A percentile compares a stretch with the other conserved stretches of the same genome.
Evolutionary conservation across 1,139 yeast genomes (phyloP).

Genomic region (Kazachstania sp.): DNA sequence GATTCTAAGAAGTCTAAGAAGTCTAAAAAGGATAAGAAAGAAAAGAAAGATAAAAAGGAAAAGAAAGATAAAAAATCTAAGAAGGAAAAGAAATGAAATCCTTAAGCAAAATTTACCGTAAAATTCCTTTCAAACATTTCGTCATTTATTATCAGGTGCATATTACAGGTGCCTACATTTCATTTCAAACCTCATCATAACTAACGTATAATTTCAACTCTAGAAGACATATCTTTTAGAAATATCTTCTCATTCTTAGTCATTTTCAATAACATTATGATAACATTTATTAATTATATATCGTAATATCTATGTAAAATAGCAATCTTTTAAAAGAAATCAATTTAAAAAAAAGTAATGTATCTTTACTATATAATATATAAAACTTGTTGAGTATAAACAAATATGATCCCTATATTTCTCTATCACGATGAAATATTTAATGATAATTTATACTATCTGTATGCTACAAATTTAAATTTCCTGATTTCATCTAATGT

Average conservation of each 20-base stretch:
- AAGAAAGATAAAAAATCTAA: conserved; percentile 18
- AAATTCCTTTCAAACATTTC: neutral
- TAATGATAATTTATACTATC: no score
- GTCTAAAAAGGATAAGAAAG: conserved; percentile 34
- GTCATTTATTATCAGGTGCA: no score
- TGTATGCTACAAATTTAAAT: neutral
- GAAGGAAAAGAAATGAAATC: conserved; percentile 6
- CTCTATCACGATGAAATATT: neutral
- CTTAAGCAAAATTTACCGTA: neutral
- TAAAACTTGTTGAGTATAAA: no score
- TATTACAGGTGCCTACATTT: neutral
- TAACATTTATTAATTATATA: neutral
- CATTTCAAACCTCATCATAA: neutral
- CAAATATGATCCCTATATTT: neutral
- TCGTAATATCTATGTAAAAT: neutral
- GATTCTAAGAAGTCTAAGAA: conserved; percentile 39
- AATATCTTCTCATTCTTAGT: conserved; percentile 34
- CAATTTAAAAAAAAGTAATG: neutral
- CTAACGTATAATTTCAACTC: conserved; percentile 40
- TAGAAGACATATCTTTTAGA: conserved; percentile 52
- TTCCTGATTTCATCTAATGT: conserved; percentile 26
- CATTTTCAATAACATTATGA: neutral
- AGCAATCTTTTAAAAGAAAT: neutral
- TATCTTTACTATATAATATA: neutral
- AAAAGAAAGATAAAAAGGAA: conserved; percentile 20